phyloP scores from a whole-genome alignment of 106 monocot genomes.

The Dioscorea dumetorum region DNA sequence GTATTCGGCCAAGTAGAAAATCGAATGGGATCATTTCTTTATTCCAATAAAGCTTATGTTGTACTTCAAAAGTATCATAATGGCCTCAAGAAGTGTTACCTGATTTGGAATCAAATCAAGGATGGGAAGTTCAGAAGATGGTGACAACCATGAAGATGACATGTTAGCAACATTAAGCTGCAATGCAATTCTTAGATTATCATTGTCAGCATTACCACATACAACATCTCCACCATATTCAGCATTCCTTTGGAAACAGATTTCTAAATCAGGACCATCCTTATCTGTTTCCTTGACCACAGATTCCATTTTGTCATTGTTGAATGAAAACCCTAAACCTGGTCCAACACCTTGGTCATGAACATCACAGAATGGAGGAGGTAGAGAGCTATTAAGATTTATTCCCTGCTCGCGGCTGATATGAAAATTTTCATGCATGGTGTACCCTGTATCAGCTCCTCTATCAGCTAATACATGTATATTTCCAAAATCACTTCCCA shows the following conservation, averaged over 20 bases:
- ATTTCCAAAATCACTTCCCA: conserved; percentile 7
- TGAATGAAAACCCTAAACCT: conserved; percentile 18
- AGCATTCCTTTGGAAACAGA: conserved; percentile 13
- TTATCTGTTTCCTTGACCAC: conserved; percentile 23
- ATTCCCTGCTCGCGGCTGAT: conserved; percentile 5
- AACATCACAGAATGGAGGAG: conserved; percentile 15
- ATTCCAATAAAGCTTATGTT: background rate
- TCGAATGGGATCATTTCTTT: background rate
- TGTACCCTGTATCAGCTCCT: conserved; percentile 2
- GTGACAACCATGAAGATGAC: conserved; percentile 18
- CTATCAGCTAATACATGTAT: conserved; percentile 11
- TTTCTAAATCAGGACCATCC: conserved; percentile 28
- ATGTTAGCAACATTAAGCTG: conserved; percentile 13
- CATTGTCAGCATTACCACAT: conserved; percentile 18
- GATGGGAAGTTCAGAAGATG: conserved; percentile 18
- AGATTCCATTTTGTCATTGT: conserved; percentile 27
- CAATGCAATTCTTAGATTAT: conserved; percentile 13
- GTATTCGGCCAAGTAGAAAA: background rate
- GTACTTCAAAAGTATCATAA: background rate
- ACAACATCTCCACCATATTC: conserved; percentile 12
- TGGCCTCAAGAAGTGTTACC: conserved; percentile 10
- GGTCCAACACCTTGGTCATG: conserved; percentile 10
- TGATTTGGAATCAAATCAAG: conserved; percentile 26
- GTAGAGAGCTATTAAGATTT: conserved; percentile 10
- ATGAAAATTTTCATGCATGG: conserved; percentile 11